phyloP scores from a whole-genome alignment of 169 alveolate genomes.

The Pseudocohnilembus persalinus region DNA sequence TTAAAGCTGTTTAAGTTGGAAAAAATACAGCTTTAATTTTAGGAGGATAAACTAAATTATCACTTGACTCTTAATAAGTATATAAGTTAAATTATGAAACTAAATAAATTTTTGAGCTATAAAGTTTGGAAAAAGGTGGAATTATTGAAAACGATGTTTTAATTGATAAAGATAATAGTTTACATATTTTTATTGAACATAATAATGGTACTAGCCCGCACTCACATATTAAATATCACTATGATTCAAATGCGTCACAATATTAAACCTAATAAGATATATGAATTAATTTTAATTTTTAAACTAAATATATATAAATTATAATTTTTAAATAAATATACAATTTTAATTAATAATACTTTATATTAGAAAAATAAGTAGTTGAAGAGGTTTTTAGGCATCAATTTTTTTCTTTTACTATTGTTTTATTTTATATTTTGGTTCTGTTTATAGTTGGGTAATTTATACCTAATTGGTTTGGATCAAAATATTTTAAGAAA shows the following conservation, averaged over 20 bases:
- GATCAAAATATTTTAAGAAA: too few relatives aligned
- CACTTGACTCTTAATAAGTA: conserved; percentile 38
- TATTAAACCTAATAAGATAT: conserved; percentile 35
- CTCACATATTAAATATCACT: conserved; percentile 60
- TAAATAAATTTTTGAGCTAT: conserved; percentile 48
- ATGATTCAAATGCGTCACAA: conserved; percentile 34
- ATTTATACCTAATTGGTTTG: too few relatives aligned
- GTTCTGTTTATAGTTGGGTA: too few relatives aligned
- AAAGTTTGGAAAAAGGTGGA: conserved; percentile 78
- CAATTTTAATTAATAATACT: too few relatives aligned
- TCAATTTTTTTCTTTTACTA: too few relatives aligned
- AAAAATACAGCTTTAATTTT: conserved; percentile 34
- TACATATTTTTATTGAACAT: conserved; percentile 80
- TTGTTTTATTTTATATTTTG: too few relatives aligned
- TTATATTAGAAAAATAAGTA: too few relatives aligned
- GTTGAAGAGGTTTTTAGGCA: too few relatives aligned
- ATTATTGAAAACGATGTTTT: conserved; percentile 76
- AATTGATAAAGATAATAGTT: conserved; percentile 75
- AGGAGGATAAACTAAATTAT: conserved; percentile 41
- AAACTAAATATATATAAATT: too few relatives aligned
- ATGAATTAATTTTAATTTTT: too few relatives aligned
- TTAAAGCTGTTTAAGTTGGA: conserved; percentile 44
- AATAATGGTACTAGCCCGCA: conserved; percentile 86
- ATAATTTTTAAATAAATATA: too few relatives aligned
- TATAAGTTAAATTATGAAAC: conserved; percentile 40